phyloP scores from a whole-genome alignment of 805 yeast species.

The Candida yuanshanica region DNA sequence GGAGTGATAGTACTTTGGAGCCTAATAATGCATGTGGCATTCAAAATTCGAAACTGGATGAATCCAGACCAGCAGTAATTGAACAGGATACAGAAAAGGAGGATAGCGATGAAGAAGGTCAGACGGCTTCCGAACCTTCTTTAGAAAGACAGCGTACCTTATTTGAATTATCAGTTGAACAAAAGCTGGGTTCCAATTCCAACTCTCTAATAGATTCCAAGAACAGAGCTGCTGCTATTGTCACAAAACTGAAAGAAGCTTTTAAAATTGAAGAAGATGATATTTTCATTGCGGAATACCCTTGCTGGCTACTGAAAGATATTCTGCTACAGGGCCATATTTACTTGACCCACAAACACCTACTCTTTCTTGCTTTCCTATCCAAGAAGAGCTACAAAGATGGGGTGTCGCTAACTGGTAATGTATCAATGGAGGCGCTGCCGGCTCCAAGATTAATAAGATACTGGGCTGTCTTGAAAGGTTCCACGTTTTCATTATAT shows the following conservation, averaged over 20 bases:
- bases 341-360: slow-evolving; percentile 56
- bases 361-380: slow-evolving; percentile 73
- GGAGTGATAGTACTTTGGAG: neutral
- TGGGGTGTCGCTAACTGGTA: slow-evolving; percentile 42
- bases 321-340: slow-evolving; percentile 84
- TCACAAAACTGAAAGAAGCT: slow-evolving; percentile 29
- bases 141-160: slow-evolving; percentile 12
- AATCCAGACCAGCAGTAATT: neutral
- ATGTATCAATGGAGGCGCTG: slow-evolving; percentile 37
- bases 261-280: slow-evolving; percentile 51
- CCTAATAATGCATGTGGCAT: neutral
- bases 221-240: slow-evolving; percentile 31
- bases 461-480: slow-evolving; percentile 77
- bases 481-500: slow-evolving; percentile 63
- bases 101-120: slow-evolving; percentile 1
- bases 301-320: slow-evolving; percentile 78
- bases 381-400: slow-evolving; percentile 46
- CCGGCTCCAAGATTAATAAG: slow-evolving; percentile 34
- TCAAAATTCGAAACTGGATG: neutral
- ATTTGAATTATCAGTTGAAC: slow-evolving; percentile 27
- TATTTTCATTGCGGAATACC: slow-evolving; percentile 51
- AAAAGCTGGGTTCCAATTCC: slow-evolving; percentile 6
- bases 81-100: slow-evolving; percentile 1
- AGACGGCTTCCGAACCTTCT: too few relatives aligned
- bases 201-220: slow-evolving; percentile 12